Base-by-base conservation (phyloP, 2,329 filamentous ascomycete species). In the Xylariaceae sp. region DNA sequence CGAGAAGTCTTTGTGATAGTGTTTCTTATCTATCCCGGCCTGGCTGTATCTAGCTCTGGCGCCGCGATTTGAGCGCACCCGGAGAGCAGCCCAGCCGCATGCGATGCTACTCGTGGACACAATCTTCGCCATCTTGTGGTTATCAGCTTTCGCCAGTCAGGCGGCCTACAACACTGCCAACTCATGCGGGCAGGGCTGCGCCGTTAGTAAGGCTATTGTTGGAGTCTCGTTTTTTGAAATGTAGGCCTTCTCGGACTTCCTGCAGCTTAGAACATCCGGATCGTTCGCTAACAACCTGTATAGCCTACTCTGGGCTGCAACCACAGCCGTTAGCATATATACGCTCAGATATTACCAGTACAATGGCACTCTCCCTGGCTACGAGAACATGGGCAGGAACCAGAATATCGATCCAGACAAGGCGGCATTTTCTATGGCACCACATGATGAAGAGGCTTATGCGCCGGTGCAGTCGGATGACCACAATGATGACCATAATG, bases 361-460 rank as follows among this genome's bases (percentile, higher is more conserved):
- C 67, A 81, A 88, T 73, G 82, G 83, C 65, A 79, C 74, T 53
- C 78, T 88, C 16, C 86, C 86, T 1, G 85, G 85, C 54, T 86
- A 86, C 70, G 83, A 85, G 65, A 77, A 76, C 50, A 73, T 77
- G 48, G 69, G 70, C 57, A 72, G 71, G 61, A 63, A 57, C 42
- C 73, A 77, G 63, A 82, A 83, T 74, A 87, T 87, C 63, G 86
- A 88, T 69, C 86, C 86, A 0, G 85, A 89, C 71, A 88, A 88
- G 76, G 85, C 85, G 23, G 85, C 85, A 57, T 89, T 89, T 74
- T 87, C 84, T 54, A 86, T 85, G 72, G 83, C 83, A 14, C 83
- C 84, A n/a, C 82, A 86, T 67, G 84, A 85, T 64, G 85, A 88
- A 61, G 85, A 88, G 67, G 80, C 82, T 43, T 88, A 88, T 66